A percentile compares a stretch with the other conserved stretches of the same genome.
Evolutionary conservation across 1,284 basidiomycete species (phyloP).

Genomic region (Volvariella surrecta): DNA sequence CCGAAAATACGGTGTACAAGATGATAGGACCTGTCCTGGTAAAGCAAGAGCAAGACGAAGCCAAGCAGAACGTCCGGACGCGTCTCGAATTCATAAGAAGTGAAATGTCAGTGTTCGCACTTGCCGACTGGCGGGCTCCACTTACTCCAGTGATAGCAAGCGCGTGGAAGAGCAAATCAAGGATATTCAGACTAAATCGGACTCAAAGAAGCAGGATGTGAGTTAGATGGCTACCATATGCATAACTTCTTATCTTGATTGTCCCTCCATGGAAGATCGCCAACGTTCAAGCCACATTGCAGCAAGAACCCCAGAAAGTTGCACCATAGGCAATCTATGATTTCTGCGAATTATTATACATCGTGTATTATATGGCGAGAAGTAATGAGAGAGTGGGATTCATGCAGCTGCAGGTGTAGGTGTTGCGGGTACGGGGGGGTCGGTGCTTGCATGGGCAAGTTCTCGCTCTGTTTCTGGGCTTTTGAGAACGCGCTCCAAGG

Average conservation of each 20-base stretch:
- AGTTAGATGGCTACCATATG: slow-evolving; percentile 15
- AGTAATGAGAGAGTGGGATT: too few species aligned
- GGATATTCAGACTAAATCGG: slow-evolving; percentile 63
- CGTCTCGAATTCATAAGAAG: slow-evolving; percentile 84
- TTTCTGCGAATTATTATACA: background rate
- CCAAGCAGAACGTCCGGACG: slow-evolving; percentile 85
- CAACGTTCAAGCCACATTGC: background rate
- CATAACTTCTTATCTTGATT: background rate
- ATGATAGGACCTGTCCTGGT: slow-evolving; percentile 88
- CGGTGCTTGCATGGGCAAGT: slow-evolving; percentile 18
- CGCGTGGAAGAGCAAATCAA: slow-evolving; percentile 76
- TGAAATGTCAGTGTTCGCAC: slow-evolving; percentile 68
- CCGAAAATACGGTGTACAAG: slow-evolving; percentile 85
- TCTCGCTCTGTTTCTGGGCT: slow-evolving; percentile 61
- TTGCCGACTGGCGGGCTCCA: slow-evolving; percentile 3
- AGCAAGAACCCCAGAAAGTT: background rate
- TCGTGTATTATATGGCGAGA: too few species aligned
- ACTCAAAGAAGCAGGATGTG: slow-evolving; percentile 78
- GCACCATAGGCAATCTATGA: background rate
- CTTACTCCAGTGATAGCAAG: slow-evolving; percentile 39
- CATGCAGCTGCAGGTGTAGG: slow-evolving; percentile 1
- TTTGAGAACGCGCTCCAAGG: slow-evolving; percentile 51
- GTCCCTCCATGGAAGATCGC: background rate
- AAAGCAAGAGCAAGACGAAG: slow-evolving; percentile 85
- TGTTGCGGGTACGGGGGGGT: slow-evolving; percentile 8